A percentile compares a stretch with the other conserved stretches of the same genome.
These are phyloP conservation scores for Spergularia bocconei DNA, from an alignment of 148 eudicot genomes.

Conservation along the genomic window DNA sequence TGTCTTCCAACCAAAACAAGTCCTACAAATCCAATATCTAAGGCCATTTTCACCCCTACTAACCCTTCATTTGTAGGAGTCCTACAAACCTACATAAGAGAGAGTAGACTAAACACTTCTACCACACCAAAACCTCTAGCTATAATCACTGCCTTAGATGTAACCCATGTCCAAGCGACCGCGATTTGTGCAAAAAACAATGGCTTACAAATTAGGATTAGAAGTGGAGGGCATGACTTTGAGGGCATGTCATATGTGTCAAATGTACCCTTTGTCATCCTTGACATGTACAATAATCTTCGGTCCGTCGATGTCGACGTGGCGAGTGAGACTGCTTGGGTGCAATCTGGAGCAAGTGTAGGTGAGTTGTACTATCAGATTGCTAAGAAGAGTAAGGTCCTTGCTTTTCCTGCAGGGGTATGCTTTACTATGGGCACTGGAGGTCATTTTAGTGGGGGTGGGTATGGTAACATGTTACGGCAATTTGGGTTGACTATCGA, in stretches of 20 bases:
- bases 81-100: slow-evolving; percentile 26
- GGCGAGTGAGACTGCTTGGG: slow-evolving; percentile 25
- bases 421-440: slow-evolving; percentile 33
- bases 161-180: slow-evolving; percentile 35
- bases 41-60: slow-evolving; percentile 8
- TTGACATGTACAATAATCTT: slow-evolving; percentile 35
- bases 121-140: slow-evolving; percentile 36
- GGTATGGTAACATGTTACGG: slow-evolving; percentile 35
- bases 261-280: slow-evolving; percentile 25
- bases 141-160: slow-evolving; percentile 30
- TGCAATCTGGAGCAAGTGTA: slow-evolving; percentile 32
- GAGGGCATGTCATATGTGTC: slow-evolving; percentile 39
- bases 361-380: slow-evolving; percentile 36
- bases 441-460: slow-evolving; percentile 40
- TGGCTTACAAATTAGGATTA: slow-evolving; percentile 26
- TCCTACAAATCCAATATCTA: slow-evolving; percentile 9
- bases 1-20: slow-evolving; percentile 23
- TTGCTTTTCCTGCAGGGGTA: slow-evolving; percentile 36
- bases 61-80: slow-evolving; percentile 16
- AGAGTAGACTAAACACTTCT: slow-evolving; percentile 32
- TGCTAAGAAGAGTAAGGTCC: slow-evolving; percentile 22
- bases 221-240: slow-evolving; percentile 43
- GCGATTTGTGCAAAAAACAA: slow-evolving; percentile 23
- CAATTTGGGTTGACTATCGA: slow-evolving; percentile 35
- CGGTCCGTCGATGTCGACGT: slow-evolving; percentile 25